Percentiles rank a stretch among this genome's conserved stretches.
These are phyloP conservation scores for Fusarium sp. DNA, from an alignment of 2,329 filamentous ascomycete species.

Conservation along the genomic window DNA sequence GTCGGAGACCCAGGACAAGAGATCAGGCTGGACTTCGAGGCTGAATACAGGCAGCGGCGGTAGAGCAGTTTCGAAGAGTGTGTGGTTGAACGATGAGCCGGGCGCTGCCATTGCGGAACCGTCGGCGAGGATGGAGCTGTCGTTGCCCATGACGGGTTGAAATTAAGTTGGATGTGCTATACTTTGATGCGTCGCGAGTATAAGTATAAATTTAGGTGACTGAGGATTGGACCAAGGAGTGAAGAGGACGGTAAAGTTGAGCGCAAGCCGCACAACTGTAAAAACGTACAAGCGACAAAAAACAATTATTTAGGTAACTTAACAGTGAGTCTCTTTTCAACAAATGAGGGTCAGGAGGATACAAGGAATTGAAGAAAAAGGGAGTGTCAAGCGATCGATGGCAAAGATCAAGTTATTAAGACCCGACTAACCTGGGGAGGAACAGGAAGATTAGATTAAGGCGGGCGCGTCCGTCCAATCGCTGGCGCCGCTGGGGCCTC, in stretches of 20 bases:
- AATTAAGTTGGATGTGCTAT: slow-evolving; percentile 17
- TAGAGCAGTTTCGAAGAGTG: slow-evolving; percentile 68
- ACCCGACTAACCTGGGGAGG: slow-evolving; percentile 19
- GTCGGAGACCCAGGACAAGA: slow-evolving; percentile 84
- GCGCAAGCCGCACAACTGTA: slow-evolving; percentile 13
- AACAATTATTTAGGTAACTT: slow-evolving; percentile 20
- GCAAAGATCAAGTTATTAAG: slow-evolving; percentile 41
- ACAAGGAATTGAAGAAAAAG: slow-evolving; percentile 31
- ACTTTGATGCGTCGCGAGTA: slow-evolving; percentile 26
- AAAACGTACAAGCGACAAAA: slow-evolving; percentile 4
- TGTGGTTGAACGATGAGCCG: slow-evolving; percentile 57
- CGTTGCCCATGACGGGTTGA: slow-evolving; percentile 54
- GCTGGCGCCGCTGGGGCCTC: slow-evolving; percentile 27
- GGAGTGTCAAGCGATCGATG: slow-evolving; percentile 32
- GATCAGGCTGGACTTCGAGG: slow-evolving; percentile 73
- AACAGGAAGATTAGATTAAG: slow-evolving; percentile 38
- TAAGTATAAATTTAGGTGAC: slow-evolving; percentile 2
- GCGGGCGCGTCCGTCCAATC: slow-evolving; percentile 34
- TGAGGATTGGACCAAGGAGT: slow-evolving; percentile 9
- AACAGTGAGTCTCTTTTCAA: slow-evolving; percentile 2
- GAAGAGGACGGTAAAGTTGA: neutral
- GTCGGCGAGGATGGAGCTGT: slow-evolving; percentile 46
- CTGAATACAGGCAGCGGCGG: slow-evolving; percentile 89
- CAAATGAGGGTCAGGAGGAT: slow-evolving; percentile 36
- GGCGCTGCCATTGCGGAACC: slow-evolving; percentile 54